Percentiles rank a stretch among this genome's conserved stretches.
These are phyloP conservation scores for Kuraishia molischiana DNA, from an alignment of 805 yeast genomes.

Conservation along the genomic window DNA sequence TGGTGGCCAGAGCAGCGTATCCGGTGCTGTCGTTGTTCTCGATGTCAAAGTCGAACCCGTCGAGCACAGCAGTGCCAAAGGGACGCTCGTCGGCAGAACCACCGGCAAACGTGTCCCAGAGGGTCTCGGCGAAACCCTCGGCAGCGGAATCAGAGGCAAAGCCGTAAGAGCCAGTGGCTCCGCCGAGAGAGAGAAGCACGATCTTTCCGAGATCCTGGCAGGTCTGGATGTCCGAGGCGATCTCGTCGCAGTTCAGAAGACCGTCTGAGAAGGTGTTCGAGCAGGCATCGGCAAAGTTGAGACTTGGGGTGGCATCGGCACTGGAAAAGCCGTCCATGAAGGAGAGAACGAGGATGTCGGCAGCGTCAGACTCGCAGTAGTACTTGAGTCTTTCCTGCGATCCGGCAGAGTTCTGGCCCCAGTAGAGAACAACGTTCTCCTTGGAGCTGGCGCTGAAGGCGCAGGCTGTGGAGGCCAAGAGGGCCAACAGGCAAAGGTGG, in stretches of 20 bases:
- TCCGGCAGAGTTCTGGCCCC: conserved; percentile 80
- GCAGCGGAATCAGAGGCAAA: conserved; percentile 44
- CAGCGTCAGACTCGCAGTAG: conserved; percentile 61
- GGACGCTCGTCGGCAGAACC: conserved; percentile 41
- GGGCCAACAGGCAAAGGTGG: neutral
- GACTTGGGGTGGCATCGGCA: conserved; percentile 23
- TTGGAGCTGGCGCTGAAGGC: conserved; percentile 28
- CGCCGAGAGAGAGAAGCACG: conserved; percentile 71
- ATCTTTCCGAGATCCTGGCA: conserved; percentile 79
- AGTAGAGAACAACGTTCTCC: conserved; percentile 65
- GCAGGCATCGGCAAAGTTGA: conserved; percentile 51
- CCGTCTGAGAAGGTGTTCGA: conserved; percentile 29
- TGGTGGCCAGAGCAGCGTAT: conserved; percentile 50
- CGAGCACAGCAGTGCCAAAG: conserved; percentile 67
- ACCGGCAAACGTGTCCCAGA: conserved; percentile 57
- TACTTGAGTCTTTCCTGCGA: conserved; percentile 32
- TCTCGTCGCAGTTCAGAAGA: conserved; percentile 26
- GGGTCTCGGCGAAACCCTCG: conserved; percentile 42
- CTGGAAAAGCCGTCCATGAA: conserved; percentile 58
- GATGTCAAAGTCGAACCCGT: conserved; percentile 77
- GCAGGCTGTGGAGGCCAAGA: conserved; percentile 1
- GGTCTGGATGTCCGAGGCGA: conserved; percentile 53
- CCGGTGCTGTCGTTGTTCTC: conserved; percentile 55
- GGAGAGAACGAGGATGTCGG: conserved; percentile 64
- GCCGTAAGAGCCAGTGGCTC: conserved; percentile 53